Conservation (phyloP, 495 filamentous ascomycete species). For the Aspergillus conjunctus region DNA sequence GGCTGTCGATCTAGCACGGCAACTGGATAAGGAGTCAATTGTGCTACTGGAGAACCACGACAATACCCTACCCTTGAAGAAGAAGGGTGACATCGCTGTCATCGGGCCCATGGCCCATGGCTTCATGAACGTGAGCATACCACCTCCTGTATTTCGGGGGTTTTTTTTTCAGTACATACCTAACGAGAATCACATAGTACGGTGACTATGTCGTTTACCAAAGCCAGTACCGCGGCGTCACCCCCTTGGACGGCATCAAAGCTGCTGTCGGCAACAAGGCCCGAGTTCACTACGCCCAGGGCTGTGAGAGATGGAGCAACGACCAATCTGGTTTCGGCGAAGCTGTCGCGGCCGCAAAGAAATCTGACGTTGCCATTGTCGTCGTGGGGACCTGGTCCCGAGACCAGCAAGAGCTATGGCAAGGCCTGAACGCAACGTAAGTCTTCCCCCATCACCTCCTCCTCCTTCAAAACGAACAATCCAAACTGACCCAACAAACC, state of each 20-base stretch:
- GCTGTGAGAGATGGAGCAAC: conserved; percentile 72
- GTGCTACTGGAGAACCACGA: conserved; percentile 70
- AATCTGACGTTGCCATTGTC: conserved; percentile 69
- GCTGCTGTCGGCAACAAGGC: conserved; percentile 55
- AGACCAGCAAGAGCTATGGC: conserved; percentile 68
- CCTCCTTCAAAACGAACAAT: neutral
- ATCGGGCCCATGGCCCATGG: conserved; percentile 74
- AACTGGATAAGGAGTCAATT: conserved; percentile 68
- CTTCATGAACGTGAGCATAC: conserved; percentile 62
- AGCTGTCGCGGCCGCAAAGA: conserved; percentile 62
- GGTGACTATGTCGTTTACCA: conserved; percentile 68
- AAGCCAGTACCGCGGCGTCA: conserved; percentile 63
- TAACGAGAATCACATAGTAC: conserved; percentile 41
- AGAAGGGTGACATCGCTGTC: conserved; percentile 64
- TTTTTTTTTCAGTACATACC: conserved; percentile 2
- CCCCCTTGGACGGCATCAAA: conserved; percentile 66
- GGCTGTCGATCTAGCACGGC: conserved; percentile 55
- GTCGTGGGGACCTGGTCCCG: conserved; percentile 75
- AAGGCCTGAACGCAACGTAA: conserved; percentile 64
- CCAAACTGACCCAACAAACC: conserved; percentile 3
- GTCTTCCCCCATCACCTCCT: conserved; percentile 9
- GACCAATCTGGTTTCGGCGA: conserved; percentile 64
- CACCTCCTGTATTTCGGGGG: neutral
- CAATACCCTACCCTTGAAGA: conserved; percentile 60
- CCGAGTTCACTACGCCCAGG: conserved; percentile 63